Evolutionary conservation across 108 stramenopile genomes (phyloP), one percentile per base, ranked within the genome.

Genomic region (Cyclotella sp.): DNA sequence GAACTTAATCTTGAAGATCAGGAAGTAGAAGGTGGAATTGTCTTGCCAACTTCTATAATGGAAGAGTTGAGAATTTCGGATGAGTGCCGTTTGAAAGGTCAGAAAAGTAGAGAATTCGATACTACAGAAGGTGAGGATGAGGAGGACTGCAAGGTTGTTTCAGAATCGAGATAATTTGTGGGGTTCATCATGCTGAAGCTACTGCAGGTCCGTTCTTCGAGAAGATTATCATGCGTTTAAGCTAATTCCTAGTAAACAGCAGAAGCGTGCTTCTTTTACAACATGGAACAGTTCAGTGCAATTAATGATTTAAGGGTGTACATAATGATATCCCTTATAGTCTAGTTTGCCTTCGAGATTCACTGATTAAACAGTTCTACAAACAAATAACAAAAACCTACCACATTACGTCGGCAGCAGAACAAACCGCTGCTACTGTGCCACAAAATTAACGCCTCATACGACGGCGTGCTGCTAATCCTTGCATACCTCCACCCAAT

Each of bases 401-500:
- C n/a, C n/a, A 60, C 24, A 16, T 60, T 15, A 28, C 4, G 0
- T 29, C 6, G 15, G 18, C 26, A 27, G 21, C 2, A n/a, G n/a
- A n/a, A n/a, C n/a, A n/a, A n/a, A n/a, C n/a, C n/a, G n/a, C n/a
- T n/a, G n/a, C n/a, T n/a, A n/a, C n/a, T n/a, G n/a, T n/a, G n/a
- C n/a, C n/a, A 24, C 28, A 29, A 42, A n/a, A 63, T 67, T 49
- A 67, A 10, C 65, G 30, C 41, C 65, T 44, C 65, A n/a, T 66
- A 28, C 77, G 61, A 47, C 72, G 70, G 24, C 81, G 62, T 13
- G 14, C 45, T 18, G 49, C 22, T 16, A 77, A 16, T 13, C 76
- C 81, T 11, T 67, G 19, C 53, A 73, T 29, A 11, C 82, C 82
- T 44, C 75, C 74, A 18, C 55, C 28, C 6, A 62, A 28, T 22